Percentiles rank a stretch among this genome's conserved stretches.
Conservation (phyloP, 2,329 filamentous ascomycete genomes). For the Trichophyton simii region DNA sequence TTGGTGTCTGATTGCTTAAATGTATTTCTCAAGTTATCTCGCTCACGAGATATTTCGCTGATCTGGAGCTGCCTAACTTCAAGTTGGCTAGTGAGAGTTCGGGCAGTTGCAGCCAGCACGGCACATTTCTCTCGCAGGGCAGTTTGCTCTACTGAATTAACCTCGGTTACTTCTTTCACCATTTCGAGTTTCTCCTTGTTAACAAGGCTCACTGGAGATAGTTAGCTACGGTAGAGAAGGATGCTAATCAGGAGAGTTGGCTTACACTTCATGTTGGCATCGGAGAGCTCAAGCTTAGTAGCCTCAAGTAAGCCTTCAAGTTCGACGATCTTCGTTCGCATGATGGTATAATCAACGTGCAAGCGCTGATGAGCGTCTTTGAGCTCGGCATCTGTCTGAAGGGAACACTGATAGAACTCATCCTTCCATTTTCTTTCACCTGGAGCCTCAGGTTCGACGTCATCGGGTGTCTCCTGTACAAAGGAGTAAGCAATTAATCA, state of each 20-base stretch:
- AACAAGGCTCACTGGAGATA: conserved; percentile 22
- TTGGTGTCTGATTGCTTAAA: conserved; percentile 29
- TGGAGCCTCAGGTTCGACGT: neutral
- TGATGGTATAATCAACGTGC: conserved; percentile 27
- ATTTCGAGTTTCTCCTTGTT: conserved; percentile 29
- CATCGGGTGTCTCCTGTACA: neutral
- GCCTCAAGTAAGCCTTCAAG: conserved; percentile 26
- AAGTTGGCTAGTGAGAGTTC: conserved; percentile 29
- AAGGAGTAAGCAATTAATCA: neutral
- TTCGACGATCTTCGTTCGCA: conserved; percentile 28
- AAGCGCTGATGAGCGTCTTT: conserved; percentile 26
- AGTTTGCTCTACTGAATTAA: conserved; percentile 23
- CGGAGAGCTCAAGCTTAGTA: conserved; percentile 25
- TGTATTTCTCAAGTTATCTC: conserved; percentile 28
- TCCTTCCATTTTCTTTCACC: conserved; percentile 2
- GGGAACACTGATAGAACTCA: conserved; percentile 1
- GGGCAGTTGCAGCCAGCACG: conserved; percentile 22
- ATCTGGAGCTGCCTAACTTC: conserved; percentile 28
- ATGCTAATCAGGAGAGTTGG: neutral
- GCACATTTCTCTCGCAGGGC: conserved; percentile 27
- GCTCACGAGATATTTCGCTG: conserved; percentile 28
- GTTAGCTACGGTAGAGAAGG: conserved; percentile 14
- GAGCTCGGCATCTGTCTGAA: conserved; percentile 19
- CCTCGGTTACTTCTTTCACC: conserved; percentile 26
- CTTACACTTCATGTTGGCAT: conserved; percentile 28